Conservation (phyloP, 2,329 filamentous ascomycete species). For the Hypoxylon sp. region DNA sequence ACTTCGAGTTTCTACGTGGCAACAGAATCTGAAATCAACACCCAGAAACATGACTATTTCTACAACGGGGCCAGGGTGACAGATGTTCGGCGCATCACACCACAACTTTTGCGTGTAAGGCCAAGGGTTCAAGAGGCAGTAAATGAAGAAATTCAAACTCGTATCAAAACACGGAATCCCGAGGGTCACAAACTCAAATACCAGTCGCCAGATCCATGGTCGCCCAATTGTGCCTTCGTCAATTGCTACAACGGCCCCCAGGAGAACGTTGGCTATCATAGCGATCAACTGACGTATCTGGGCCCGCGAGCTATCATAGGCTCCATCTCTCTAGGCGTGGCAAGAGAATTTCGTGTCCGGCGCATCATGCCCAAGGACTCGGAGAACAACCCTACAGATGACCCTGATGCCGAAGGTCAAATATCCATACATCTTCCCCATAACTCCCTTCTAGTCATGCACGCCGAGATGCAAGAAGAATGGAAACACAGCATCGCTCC, state of each 20-base stretch:
- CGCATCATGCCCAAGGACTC: constrained; percentile 71
- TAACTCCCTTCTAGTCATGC: constrained; percentile 94
- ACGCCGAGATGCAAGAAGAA: constrained; percentile 96
- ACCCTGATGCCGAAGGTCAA: constrained; percentile 77
- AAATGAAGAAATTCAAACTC: constrained; percentile 76
- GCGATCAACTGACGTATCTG: constrained; percentile 91
- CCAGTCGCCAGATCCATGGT: constrained; percentile 78
- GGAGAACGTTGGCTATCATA: constrained; percentile 90
- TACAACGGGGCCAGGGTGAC: constrained; percentile 83
- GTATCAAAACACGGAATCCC: constrained; percentile 75
- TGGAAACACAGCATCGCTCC: constrained; percentile 92
- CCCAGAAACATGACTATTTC: constrained; percentile 80
- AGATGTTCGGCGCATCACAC: constrained; percentile 79
- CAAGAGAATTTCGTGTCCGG: constrained; percentile 91
- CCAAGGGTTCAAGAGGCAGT: constrained; percentile 76
- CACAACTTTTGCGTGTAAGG: constrained; percentile 76
- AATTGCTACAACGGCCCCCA: constrained; percentile 89
- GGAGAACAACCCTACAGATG: constrained; percentile 51
- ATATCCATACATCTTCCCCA: constrained; percentile 94
- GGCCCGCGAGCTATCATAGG: constrained; percentile 90
- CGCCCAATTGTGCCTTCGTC: constrained; percentile 89
- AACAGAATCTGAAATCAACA: constrained; percentile 71
- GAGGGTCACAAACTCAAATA: constrained; percentile 76
- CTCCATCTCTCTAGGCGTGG: constrained; percentile 87
- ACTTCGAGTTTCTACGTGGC: constrained; percentile 86